Evolutionary conservation across 176 grass and related monocot genomes (phyloP), one percentile per base, ranked within the genome.

Genomic region (Alopecurus myosuroides): DNA sequence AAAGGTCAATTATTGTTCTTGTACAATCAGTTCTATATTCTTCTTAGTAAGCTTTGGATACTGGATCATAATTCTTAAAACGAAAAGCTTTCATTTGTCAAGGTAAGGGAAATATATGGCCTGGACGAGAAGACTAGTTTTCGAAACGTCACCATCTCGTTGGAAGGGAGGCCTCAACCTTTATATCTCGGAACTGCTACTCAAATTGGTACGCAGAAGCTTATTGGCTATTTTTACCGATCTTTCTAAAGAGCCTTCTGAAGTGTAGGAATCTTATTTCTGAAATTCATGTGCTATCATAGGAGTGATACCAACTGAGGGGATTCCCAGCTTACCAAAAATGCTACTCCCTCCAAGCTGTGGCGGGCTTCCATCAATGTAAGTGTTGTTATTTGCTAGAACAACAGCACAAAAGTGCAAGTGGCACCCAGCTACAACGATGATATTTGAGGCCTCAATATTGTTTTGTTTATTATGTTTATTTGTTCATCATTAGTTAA

Each of bases 161-260:
- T 94, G 75, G 93, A 88, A 92, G 78, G 88, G 69, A 95, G 91
- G 62, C 96, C 96, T 46, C 91, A 95, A 80, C 93, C 96, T 85
- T 87, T 98, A 31, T 94, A 93, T 86, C 91, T 98, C 81, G 96
- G 91, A 84, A 93, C 93, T 61, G 93, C 96, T 83, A 95, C 96
- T 84, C 96, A 98, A 88, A 95, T 98, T 81, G 96, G 96, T 88
- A 80, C 5, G 44, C 20, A 57, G 42, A 30, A 13, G 63, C 39
- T 87, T 42, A 33, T 85, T 77, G 14, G 50, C 55, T 42, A 65
- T 20, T n/a, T n/a, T n/a, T 81, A 17, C 25, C 74, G 23, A 56
- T 70, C 44, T 83, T 62, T 81, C 35, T 30, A 46, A 66, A 37
- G 19, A 57, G 44, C 7, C 20, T 78, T 75, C 41, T 74, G 0